A percentile compares a stretch with the other conserved stretches of the same genome.
Evolutionary conservation across 495 filamentous ascomycete genomes (phyloP).

Genomic region (Thermothielavioides terrestris): DNA sequence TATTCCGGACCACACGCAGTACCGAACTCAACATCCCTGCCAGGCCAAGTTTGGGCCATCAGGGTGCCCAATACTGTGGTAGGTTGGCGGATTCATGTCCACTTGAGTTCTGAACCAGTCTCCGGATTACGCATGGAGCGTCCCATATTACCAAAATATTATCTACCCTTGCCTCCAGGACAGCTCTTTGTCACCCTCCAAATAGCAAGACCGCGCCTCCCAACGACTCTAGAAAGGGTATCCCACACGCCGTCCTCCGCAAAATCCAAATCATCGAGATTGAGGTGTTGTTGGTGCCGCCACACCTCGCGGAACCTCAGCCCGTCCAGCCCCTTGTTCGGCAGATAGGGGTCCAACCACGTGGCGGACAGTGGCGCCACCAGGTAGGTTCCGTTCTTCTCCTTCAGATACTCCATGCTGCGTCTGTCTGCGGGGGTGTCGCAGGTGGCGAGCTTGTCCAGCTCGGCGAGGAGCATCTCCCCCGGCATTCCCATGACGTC

Average conservation of each 20-base stretch:
- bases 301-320: conserved; percentile 58
- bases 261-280: conserved; percentile 89
- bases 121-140: background rate
- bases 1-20: background rate
- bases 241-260: conserved; percentile 69
- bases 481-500: conserved; percentile 79
- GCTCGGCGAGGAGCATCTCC: conserved; percentile 47
- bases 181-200: conserved; percentile 65
- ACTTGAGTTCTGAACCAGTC: too few relatives aligned
- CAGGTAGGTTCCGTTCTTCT: conserved; percentile 50
- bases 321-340: conserved; percentile 38
- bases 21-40: conserved; percentile 1
- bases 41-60: conserved; percentile 18
- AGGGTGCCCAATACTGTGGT: conserved; percentile 29
- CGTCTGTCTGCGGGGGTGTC: conserved; percentile 42
- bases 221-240: conserved; percentile 68
- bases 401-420: conserved; percentile 42
- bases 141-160: conserved; percentile 5
- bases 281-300: conserved; percentile 66
- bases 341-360: conserved; percentile 57
- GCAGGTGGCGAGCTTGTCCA: conserved; percentile 53
- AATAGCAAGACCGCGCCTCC: conserved; percentile 67
- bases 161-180: conserved; percentile 6
- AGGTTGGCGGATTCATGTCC: too few relatives aligned
- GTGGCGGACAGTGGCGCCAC: conserved; percentile 63